Base-by-base conservation (phyloP, 148 eudicot species). In the Vaccinium macrocarpon region DNA sequence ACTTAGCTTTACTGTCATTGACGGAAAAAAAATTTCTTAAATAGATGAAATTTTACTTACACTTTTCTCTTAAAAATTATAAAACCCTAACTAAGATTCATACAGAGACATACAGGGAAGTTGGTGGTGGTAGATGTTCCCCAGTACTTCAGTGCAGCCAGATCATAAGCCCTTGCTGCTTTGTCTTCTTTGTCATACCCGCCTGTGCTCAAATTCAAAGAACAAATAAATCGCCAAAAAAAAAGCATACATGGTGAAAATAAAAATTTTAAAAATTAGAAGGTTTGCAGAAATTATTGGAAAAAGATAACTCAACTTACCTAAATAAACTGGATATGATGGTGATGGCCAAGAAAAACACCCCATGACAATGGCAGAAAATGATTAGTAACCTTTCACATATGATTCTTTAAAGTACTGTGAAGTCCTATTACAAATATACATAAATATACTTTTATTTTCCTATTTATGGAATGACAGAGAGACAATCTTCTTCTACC, bases 121-220 rank as follows among this genome's bases (percentile, higher is more conserved):
- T 97, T 97, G 21, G 99, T 97, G 68, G 99, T 97, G 68, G 99
- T 97, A 14, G 99, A 92, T 18, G 98, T 97, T 83, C 99, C 99
- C 99, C 99, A 97, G 76, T 97, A 97, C 87, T 97, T 97, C 46
- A 97, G 89, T 52, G 99, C 99, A 75, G 98, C 98, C 59, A 97
- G 75, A 88, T 97, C 99, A 86, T 97, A 97, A 78, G 99, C 90
- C 90, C 99, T 95, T 64, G 99, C 99, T 72, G 99, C 99, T 85
- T 97, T 97, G 25, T 97, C 99, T 88, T 97, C 99, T 88, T 97
- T 97, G 86, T 97, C 99, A 89, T 97, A 97, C 32, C 99, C 98
- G 57, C 98, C 98, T 95, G 78, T 52, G 73, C 80, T 82, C 86
- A 83, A 68, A 13, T 12, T 35, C 48, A 35, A 50, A 55, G 11